Percentiles rank a stretch among this genome's conserved stretches.
Evolutionary conservation across 208 protist genomes (phyloP).

Genomic region (Trypanosoma cruzi): DNA sequence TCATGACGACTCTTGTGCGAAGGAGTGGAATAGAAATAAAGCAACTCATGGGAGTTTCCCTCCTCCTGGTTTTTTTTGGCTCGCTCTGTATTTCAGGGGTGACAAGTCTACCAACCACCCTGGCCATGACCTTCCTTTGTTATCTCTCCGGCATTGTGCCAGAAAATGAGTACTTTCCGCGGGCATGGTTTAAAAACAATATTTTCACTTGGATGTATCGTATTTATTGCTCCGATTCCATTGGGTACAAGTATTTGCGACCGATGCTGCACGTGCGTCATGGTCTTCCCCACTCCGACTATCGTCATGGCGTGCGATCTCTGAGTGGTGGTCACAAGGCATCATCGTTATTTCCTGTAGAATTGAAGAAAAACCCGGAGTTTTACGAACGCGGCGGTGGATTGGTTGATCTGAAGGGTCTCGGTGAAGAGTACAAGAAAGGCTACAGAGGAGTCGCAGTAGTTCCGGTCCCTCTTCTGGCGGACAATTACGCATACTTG

Average conservation of each 20-base stretch:
- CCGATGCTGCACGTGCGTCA: conserved; percentile 54
- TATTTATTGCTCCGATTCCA: conserved; percentile 64
- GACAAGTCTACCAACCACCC: not conserved
- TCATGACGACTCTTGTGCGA: not conserved
- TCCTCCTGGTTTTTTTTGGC: not conserved
- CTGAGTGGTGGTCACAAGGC: conserved; percentile 31
- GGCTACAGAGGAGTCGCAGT: conserved; percentile 37
- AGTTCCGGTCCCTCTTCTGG: conserved; percentile 78
- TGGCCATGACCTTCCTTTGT: conserved; percentile 22
- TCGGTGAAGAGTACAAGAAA: conserved; percentile 3
- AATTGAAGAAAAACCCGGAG: conserved; percentile 3
- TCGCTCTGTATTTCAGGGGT: conserved; percentile 5
- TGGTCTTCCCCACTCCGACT: conserved; percentile 78
- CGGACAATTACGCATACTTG: conserved; percentile 93
- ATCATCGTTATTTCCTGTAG: not conserved
- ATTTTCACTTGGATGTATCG: conserved; percentile 73
- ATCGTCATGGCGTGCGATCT: conserved; percentile 64
- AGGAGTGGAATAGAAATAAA: not conserved
- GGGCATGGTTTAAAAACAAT: conserved; percentile 45
- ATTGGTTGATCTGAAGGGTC: conserved; percentile 21
- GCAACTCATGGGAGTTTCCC: conserved; percentile 15
- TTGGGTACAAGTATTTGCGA: conserved; percentile 66
- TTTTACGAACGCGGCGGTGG: conserved; percentile 33
- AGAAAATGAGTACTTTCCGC: conserved; percentile 59
- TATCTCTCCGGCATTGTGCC: conserved; percentile 53